Conservation (phyloP, 441 rosid genomes). For the Raphanus hybrid region DNA sequence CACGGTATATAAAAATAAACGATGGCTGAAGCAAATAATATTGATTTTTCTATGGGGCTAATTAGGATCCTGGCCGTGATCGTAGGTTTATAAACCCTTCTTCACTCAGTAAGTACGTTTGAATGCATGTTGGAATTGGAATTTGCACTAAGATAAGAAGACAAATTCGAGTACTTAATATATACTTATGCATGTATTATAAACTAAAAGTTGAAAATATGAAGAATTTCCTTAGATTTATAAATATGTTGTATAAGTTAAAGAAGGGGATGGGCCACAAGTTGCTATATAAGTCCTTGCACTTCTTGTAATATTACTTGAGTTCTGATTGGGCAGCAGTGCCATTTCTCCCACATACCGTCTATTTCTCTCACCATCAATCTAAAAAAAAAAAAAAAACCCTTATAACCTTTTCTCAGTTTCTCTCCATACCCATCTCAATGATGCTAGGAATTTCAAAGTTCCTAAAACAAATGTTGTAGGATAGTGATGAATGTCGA, state of each 20-base stretch:
- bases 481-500: no score
- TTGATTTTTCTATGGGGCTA: not conserved
- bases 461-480: no score
- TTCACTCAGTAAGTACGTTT: not conserved
- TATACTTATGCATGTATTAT: not conserved
- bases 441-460: no score
- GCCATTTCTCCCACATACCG: slow-evolving; percentile 35
- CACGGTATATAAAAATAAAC: not conserved
- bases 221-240: slow-evolving; percentile 18
- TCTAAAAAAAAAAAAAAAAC: slow-evolving; percentile 24
- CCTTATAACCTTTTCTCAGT: slow-evolving; percentile 32
- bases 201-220: slow-evolving; percentile 23
- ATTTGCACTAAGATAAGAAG: slow-evolving; percentile 17
- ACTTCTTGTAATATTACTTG: slow-evolving; percentile 42
- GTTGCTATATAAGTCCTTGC: slow-evolving; percentile 63
- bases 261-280: slow-evolving; percentile 52
- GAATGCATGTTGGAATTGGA: slow-evolving; percentile 27
- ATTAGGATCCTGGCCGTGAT: not conserved
- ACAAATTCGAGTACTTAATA: not conserved
- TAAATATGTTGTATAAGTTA: slow-evolving; percentile 29
- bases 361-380: not conserved
- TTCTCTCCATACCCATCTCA: slow-evolving; percentile 34
- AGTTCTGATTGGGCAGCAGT: slow-evolving; percentile 43
- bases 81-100: not conserved
- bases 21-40: not conserved